These are phyloP conservation scores for Neurospora sp. DNA, from an alignment of 495 filamentous ascomycete species.

Conservation along the genomic window DNA sequence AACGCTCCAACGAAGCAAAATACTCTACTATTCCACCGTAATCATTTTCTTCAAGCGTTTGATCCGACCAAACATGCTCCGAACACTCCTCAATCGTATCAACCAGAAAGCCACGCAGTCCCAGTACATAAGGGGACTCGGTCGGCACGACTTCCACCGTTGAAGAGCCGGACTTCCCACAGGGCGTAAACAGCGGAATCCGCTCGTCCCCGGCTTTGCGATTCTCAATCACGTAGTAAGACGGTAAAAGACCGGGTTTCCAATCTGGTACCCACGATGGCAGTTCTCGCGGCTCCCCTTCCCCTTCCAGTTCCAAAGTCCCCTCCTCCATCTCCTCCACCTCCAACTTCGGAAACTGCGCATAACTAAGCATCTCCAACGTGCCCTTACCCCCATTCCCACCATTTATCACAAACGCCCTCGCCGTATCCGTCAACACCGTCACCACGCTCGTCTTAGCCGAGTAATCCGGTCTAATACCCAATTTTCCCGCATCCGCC, in stretches of 20 bases:
- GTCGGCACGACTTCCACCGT: not conserved
- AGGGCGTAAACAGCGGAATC: constrained; percentile 1
- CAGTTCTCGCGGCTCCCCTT: not conserved
- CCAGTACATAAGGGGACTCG: not conserved
- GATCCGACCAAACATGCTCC: not conserved
- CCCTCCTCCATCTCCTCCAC: not conserved
- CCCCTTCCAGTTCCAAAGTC: not conserved
- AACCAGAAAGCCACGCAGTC: constrained; percentile 1
- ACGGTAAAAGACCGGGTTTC: not conserved
- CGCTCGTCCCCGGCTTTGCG: not conserved
- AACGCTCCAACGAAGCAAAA: not conserved
- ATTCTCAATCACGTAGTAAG: constrained; percentile 1
- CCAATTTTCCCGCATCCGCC: constrained; percentile 2
- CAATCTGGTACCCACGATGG: constrained; percentile 11
- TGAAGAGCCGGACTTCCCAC: not conserved
- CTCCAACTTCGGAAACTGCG: constrained; percentile 3
- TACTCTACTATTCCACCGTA: not conserved
- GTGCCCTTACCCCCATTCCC: not conserved
- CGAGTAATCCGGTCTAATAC: constrained; percentile 3
- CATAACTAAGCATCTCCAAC: constrained; percentile 3
- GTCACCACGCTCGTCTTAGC: not conserved
- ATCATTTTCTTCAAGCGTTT: not conserved
- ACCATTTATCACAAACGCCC: constrained; percentile 2
- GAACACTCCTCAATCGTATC: not conserved
- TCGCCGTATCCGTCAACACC: constrained; percentile 1